Base-by-base conservation (phyloP, 495 filamentous ascomycete species). In the Penicillium bovifimosum region DNA sequence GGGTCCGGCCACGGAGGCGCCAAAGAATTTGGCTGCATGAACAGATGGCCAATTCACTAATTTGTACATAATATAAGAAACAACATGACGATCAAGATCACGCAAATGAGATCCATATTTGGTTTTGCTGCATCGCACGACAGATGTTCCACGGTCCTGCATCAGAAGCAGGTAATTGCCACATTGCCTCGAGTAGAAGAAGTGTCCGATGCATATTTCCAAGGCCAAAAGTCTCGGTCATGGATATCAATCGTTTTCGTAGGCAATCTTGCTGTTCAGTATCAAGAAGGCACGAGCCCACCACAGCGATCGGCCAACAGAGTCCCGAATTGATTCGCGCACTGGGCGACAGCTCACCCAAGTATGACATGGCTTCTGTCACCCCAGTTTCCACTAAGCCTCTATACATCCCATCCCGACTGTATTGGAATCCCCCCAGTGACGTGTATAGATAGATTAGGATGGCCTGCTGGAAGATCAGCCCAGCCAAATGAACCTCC, bases 1-100 rank as follows among this genome's bases (percentile, higher is more conserved):
- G 70, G 91, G 92, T 16, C 81, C 84, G 0, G 73, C 90, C 9
- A 76, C 83, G 8, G 55, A 73, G 53, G 77, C 86, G 5, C 91
- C 91, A 14, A 68, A 70, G 59, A 96, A 93, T 69, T 64, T 74
- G 47, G 73, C 47, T 41, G 27, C 32, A 16, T 53, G 35, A 31
- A 24, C n/a, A 9, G 2, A 20, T 24, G 13, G 16, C 17, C 13
- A 7, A n/a, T 31, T 33, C 18, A 5, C 18, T 47, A 14, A 7
- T 11, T 46, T 51, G 18, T 51, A 48, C 26, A 49, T 49, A 49
- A 49, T 49, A 49, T 49, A 16, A 49, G 26, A 31, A 31, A 49
- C 35, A 40, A 32, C 32, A 49, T 49, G 35, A 40, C 35, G 36
- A 39, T 39, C 32, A 47, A 48, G 24, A 34, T 67, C 50, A 72